These are phyloP conservation scores for Martiniozyma asiatica DNA, from an alignment of 1,139 yeast genomes.

Conservation along the genomic window DNA sequence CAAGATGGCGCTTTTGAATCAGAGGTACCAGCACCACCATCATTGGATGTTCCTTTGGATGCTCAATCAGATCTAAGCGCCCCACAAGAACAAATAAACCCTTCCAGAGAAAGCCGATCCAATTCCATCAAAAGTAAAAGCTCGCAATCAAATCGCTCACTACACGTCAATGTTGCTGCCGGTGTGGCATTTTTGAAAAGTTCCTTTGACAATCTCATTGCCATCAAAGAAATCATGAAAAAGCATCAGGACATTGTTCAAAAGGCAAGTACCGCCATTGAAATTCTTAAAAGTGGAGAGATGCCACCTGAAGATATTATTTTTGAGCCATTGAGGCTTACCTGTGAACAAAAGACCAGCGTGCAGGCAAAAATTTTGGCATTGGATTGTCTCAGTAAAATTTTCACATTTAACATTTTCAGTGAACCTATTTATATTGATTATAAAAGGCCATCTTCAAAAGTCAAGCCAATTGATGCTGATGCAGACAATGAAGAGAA, in stretches of 20 bases:
- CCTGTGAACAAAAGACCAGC: slow-evolving; percentile 32
- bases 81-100: too few relatives aligned
- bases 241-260: slow-evolving; percentile 31
- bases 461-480: slow-evolving; percentile 19
- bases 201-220: slow-evolving; percentile 33
- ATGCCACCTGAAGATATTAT: slow-evolving; percentile 26
- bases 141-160: slow-evolving; percentile 7
- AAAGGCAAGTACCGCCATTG: slow-evolving; percentile 31
- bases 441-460: slow-evolving; percentile 14
- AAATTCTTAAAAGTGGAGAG: slow-evolving; percentile 22
- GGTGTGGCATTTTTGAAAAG: slow-evolving; percentile 33
- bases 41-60: too few relatives aligned
- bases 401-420: slow-evolving; percentile 51
- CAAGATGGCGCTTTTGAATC: too few relatives aligned
- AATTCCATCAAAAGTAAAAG: slow-evolving; percentile 1
- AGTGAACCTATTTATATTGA: slow-evolving; percentile 34
- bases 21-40: too few relatives aligned
- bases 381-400: slow-evolving; percentile 53
- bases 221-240: slow-evolving; percentile 35
- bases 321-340: slow-evolving; percentile 51
- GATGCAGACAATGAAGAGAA: slow-evolving; percentile 26
- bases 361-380: slow-evolving; percentile 44
- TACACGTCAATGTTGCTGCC: slow-evolving; percentile 18
- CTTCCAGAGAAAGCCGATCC: too few relatives aligned
- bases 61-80: too few relatives aligned